Conservation (phyloP, 768 basidiomycete species). For the Pholiota conissans region DNA sequence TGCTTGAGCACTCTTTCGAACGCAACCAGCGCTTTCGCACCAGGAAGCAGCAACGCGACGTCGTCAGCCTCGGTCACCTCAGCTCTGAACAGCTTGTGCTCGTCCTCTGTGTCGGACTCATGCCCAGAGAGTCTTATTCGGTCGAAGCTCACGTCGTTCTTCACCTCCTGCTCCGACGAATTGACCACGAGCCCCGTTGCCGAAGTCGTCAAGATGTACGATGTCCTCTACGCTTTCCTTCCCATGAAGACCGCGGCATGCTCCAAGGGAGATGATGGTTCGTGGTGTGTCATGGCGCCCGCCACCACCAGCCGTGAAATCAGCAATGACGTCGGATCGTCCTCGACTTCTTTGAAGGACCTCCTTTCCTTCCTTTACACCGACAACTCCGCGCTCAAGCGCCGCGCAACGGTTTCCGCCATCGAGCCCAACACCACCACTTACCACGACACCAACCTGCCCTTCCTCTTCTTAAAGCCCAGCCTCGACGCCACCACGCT, state of each 20-base stretch:
- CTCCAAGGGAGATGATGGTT: slow-evolving; percentile 66
- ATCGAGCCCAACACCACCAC: slow-evolving; percentile 57
- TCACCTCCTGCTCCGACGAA: slow-evolving; percentile 68
- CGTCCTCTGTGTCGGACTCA: slow-evolving; percentile 35
- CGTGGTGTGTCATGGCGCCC: slow-evolving; percentile 66
- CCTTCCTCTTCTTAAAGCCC: slow-evolving; percentile 78
- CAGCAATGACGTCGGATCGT: slow-evolving; percentile 20
- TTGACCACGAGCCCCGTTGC: slow-evolving; percentile 50
- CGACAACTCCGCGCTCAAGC: slow-evolving; percentile 25
- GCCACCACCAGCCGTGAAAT: slow-evolving; percentile 29
- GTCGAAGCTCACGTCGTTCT: slow-evolving; percentile 65
- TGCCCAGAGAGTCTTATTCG: slow-evolving; percentile 66
- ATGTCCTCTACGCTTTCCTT: slow-evolving; percentile 69
- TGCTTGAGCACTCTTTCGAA: slow-evolving; percentile 67
- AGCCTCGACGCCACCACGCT: slow-evolving; percentile 47
- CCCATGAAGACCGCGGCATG: slow-evolving; percentile 75
- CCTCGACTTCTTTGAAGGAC: slow-evolving; percentile 14
- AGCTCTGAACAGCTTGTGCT: slow-evolving; percentile 61
- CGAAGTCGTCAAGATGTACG: slow-evolving; percentile 69
- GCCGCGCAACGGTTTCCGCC: slow-evolving; percentile 29
- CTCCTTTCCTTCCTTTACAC: slow-evolving; percentile 24
- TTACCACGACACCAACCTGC: slow-evolving; percentile 60
- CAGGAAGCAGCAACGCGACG: slow-evolving; percentile 42
- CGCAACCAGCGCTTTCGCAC: slow-evolving; percentile 56
- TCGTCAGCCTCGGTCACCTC: slow-evolving; percentile 45